Evolutionary conservation across 2,329 filamentous ascomycete genomes (phyloP).

Genomic region (Talaromyces sp.): DNA sequence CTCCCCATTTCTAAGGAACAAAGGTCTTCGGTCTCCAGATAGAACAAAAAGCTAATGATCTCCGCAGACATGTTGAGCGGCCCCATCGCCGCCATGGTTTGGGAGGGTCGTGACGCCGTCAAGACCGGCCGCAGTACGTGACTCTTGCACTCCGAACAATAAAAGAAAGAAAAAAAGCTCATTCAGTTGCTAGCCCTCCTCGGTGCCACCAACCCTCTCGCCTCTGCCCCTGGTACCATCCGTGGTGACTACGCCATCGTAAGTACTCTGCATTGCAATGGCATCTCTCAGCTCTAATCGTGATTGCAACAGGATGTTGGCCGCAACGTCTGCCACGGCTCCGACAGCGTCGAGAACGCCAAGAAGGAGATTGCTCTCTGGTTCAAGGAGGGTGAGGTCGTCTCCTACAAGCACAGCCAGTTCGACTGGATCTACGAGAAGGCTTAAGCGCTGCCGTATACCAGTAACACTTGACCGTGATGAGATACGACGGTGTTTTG

Average conservation of each 20-base stretch:
- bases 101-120: slow-evolving; percentile 97
- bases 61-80: slow-evolving; percentile 85
- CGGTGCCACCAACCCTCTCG: slow-evolving; percentile 97
- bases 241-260: slow-evolving; percentile 84
- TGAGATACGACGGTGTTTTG: slow-evolving; percentile 7
- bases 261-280: slow-evolving; percentile 16
- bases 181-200: slow-evolving; percentile 60
- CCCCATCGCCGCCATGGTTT: slow-evolving; percentile 98
- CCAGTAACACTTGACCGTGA: slow-evolving; percentile 1
- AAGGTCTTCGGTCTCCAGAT: background rate
- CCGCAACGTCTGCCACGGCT: slow-evolving; percentile 99
- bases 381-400: slow-evolving; percentile 86
- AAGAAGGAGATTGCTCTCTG: slow-evolving; percentile 99
- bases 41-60: slow-evolving; percentile 14
- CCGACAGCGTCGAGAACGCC: slow-evolving; percentile 96
- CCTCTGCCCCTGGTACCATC: slow-evolving; percentile 94
- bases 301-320: slow-evolving; percentile 59
- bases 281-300: slow-evolving; percentile 1
- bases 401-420: slow-evolving; percentile 77
- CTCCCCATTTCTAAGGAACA: background rate
- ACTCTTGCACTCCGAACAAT: background rate
- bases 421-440: slow-evolving; percentile 98
- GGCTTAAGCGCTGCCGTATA: slow-evolving; percentile 33
- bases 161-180: slow-evolving; percentile 11
- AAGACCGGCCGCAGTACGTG: slow-evolving; percentile 88